Evolutionary conservation across 108 stramenopile species (phyloP), one percentile per base, ranked within the genome.

Genomic region (Skeletonema menzelii): DNA sequence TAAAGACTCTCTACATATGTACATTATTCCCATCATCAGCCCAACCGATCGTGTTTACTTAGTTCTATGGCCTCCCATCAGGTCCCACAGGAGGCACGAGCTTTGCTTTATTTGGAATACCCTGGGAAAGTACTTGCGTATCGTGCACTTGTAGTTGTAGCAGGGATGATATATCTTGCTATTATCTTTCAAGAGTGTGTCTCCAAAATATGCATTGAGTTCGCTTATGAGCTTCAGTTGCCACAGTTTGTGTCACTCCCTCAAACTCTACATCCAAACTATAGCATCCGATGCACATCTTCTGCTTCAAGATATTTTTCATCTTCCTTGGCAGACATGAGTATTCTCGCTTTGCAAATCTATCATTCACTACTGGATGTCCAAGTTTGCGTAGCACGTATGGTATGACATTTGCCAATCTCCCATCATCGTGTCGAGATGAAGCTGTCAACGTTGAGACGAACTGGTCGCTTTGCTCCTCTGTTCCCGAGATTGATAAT

Each of bases 301-400:
- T 84, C 24, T 88, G 69, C 60, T 91, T 88, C 42, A 91, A 59
- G 1, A 86, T 57, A 63, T 91, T 88, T 37, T 82, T 77, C 59
- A 88, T 84, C 8, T 79, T 69, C 14, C 90, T 76, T 38, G 84
- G 84, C 70, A 88, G 61, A 19, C 60, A 37, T 62, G 76, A 58
- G 69, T 83, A 76, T 76, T 87, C 62, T 58, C 47, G 24, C 70
- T 68, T 77, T 44, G 82, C 84, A 78, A 87, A 85, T 37, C 75
- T 56, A 70, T 91, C 90, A 47, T 85, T 84, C 12, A 91, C 86
- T 1, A 91, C 83, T 7, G 87, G 84, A 76, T 66, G 78, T 44
- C 83, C 85, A 53, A 63, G 58, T 40, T 82, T 75, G n/a, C 90
- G 85, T 13, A 88, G 64, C 14, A 55, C 70, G 17, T 73, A 77